Evolutionary conservation across 192 early-diverging fungal species (phyloP).

Genomic region (Coemansia sp.): DNA sequence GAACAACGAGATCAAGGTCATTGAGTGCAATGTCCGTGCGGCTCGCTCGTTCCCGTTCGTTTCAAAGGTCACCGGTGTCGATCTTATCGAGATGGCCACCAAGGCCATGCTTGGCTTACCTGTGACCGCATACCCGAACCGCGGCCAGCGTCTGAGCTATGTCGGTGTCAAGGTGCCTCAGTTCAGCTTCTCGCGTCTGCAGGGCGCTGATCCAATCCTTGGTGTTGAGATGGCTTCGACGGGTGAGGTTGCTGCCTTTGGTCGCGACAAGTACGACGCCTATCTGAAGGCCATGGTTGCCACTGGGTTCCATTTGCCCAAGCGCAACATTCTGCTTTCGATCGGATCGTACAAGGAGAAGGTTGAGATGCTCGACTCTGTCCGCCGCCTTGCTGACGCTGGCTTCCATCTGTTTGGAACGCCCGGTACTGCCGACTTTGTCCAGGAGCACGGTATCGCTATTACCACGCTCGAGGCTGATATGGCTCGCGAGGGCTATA

Average conservation of each 20-base stretch:
- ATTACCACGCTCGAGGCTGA: constrained; percentile 87
- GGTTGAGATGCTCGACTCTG: constrained; percentile 89
- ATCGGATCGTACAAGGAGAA: constrained; percentile 99
- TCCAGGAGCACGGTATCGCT: constrained; percentile 89
- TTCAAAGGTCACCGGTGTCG: constrained; percentile 92
- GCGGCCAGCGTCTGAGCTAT: constrained; percentile 67
- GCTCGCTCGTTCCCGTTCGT: constrained; percentile 97
- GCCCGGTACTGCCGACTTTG: constrained; percentile 93
- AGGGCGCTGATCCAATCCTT: constrained; percentile 95
- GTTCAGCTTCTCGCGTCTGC: constrained; percentile 93
- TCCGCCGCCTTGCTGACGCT: constrained; percentile 74
- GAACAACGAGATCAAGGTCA: constrained; percentile 99
- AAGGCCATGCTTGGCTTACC: constrained; percentile 86
- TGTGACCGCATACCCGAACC: constrained; percentile 78
- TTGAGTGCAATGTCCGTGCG: constrained; percentile 98
- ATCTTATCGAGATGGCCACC: constrained; percentile 97
- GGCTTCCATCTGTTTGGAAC: constrained; percentile 96
- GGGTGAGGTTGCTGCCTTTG: constrained; percentile 98
- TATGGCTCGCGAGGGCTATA: constrained; percentile 76
- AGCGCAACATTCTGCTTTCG: constrained; percentile 95
- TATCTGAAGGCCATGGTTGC: constrained; percentile 94
- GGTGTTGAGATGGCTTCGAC: constrained; percentile 99
- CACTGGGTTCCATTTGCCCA: constrained; percentile 88
- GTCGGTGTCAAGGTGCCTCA: constrained; percentile 97
- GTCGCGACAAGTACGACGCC: constrained; percentile 96